Conservation (phyloP, 225 moss, liverwort and hornwort genomes). For the Marchantia polymorpha region DNA sequence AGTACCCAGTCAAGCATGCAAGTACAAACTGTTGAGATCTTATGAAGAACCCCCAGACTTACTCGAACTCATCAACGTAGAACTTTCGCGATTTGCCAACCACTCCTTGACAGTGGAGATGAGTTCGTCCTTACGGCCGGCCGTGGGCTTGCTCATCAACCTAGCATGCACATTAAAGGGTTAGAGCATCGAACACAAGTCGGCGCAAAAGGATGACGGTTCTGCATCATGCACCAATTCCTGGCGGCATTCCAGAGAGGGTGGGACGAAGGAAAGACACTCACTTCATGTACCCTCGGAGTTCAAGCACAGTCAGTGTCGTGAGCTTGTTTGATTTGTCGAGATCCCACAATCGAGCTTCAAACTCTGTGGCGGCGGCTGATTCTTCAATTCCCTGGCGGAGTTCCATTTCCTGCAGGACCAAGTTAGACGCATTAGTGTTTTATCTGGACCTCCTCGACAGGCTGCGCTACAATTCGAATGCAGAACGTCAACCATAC, state of each 20-base stretch:
- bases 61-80: conserved; percentile 9
- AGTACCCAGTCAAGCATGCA: too few species aligned
- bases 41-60: conserved; percentile 1
- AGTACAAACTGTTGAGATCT: neutral
- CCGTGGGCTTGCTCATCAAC: conserved; percentile 63
- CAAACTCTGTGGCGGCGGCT: conserved; percentile 13
- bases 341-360: conserved; percentile 41
- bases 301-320: conserved; percentile 42
- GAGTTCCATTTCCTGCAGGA: conserved; percentile 25
- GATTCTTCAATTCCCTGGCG: conserved; percentile 19
- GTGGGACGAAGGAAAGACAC: neutral
- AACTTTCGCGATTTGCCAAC: conserved; percentile 55
- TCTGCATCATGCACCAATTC: neutral
- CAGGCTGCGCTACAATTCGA: neutral
- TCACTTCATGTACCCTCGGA: conserved; percentile 48
- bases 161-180: conserved; percentile 29
- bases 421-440: neutral
- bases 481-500: conserved; percentile 1
- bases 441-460: neutral
- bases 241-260: neutral
- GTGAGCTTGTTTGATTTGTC: conserved; percentile 38
- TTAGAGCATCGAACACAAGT: neutral
- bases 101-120: conserved; percentile 66
- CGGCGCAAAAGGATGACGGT: neutral
- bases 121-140: conserved; percentile 72